These are phyloP conservation scores for Aspergillus wentii DNA, from an alignment of 495 filamentous ascomycete genomes.

Conservation along the genomic window DNA sequence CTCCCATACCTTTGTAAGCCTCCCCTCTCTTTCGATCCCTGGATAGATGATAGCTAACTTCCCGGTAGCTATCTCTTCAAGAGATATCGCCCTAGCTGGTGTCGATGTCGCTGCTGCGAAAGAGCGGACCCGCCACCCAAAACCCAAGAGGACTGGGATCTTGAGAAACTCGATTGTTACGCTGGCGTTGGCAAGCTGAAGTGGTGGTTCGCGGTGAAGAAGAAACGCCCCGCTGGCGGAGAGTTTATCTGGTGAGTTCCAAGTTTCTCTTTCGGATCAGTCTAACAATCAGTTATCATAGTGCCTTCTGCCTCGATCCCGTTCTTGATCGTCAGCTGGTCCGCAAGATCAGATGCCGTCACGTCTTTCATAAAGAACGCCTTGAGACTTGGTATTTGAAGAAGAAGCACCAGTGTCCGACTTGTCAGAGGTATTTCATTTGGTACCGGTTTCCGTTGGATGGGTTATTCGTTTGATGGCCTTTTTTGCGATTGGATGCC, in stretches of 20 bases:
- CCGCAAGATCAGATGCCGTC: constrained; percentile 38
- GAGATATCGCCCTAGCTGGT: no score
- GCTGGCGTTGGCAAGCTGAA: no score
- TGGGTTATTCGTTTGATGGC: constrained; percentile 27
- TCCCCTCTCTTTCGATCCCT: no score
- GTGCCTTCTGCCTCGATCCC: constrained; percentile 40
- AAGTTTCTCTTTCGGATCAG: background rate
- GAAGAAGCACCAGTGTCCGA: constrained; percentile 39
- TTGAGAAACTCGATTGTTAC: no score
- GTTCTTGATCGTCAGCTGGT: constrained; percentile 37
- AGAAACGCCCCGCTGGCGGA: no score
- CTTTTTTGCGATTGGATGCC: background rate
- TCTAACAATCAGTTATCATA: constrained; percentile 6
- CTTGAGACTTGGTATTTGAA: constrained; percentile 43
- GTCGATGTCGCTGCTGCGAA: no score
- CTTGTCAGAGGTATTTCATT: constrained; percentile 39
- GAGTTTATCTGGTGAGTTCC: background rate
- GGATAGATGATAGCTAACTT: no score
- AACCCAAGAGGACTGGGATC: no score
- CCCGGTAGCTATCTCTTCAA: no score
- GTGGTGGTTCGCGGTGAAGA: no score
- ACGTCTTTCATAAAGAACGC: constrained; percentile 44
- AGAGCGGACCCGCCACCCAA: no score
- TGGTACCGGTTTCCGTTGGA: constrained; percentile 30
- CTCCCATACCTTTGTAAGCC: no score